Evolutionary conservation across 2,329 filamentous ascomycete genomes (phyloP).

Genomic region (Hypoxylon sp.): DNA sequence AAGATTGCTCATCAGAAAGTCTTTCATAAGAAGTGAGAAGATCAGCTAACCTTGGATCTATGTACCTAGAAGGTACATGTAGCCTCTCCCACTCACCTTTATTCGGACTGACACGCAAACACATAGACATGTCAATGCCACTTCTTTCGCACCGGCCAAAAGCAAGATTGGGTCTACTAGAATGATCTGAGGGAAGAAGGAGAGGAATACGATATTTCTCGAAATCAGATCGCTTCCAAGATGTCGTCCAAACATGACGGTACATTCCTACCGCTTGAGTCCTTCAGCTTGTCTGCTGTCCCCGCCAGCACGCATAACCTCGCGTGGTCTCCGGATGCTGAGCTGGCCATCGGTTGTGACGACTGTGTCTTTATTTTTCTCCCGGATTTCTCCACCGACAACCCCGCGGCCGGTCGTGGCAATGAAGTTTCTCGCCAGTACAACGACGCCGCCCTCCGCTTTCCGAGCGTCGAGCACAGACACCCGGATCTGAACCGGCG

Average conservation of each 20-base stretch:
- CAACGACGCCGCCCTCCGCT: slow-evolving; percentile 45
- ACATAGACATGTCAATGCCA: slow-evolving; percentile 2
- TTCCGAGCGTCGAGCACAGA: slow-evolving; percentile 42
- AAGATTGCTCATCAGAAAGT: neutral
- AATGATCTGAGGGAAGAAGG: neutral
- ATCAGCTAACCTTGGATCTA: neutral
- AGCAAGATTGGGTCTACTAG: neutral
- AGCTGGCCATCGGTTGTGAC: slow-evolving; percentile 64
- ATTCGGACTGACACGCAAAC: neutral
- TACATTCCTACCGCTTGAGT: slow-evolving; percentile 57
- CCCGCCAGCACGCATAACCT: slow-evolving; percentile 55
- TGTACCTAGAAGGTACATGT: too few species aligned
- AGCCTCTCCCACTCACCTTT: neutral
- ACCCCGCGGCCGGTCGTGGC: slow-evolving; percentile 1
- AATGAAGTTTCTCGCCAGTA: slow-evolving; percentile 40
- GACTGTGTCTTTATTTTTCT: slow-evolving; percentile 62
- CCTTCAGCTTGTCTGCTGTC: slow-evolving; percentile 53
- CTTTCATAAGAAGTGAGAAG: neutral
- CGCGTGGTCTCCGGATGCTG: slow-evolving; percentile 65
- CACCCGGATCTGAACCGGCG: slow-evolving; percentile 42
- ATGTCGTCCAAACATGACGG: slow-evolving; percentile 28
- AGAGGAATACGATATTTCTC: neutral
- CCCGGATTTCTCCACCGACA: slow-evolving; percentile 52
- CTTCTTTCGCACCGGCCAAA: neutral
- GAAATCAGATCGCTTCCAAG: neutral